phyloP scores from a whole-genome alignment of 768 basidiomycete species.

The Mycena rosella region DNA sequence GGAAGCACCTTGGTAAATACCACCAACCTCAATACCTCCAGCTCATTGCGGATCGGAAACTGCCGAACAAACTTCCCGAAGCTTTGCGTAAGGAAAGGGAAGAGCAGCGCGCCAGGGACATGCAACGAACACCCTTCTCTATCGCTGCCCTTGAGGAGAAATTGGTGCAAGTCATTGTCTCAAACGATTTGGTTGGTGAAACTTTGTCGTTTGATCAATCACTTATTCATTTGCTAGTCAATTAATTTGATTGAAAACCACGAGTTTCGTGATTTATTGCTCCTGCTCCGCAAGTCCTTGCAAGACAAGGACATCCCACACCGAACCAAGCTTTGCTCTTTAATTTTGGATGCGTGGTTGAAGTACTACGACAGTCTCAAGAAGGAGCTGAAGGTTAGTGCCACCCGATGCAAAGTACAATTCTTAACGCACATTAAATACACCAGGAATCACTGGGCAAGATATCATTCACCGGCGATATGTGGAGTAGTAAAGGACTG shows the following conservation, averaged over 20 bases:
- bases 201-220: slow-evolving; percentile 15
- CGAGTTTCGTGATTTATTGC: slow-evolving; percentile 43
- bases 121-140: slow-evolving; percentile 23
- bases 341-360: slow-evolving; percentile 41
- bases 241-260: slow-evolving; percentile 44
- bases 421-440: not conserved
- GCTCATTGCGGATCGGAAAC: slow-evolving; percentile 17
- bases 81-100: slow-evolving; percentile 17
- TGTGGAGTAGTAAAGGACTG: slow-evolving; percentile 25
- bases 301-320: slow-evolving; percentile 43
- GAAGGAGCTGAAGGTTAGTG: slow-evolving; percentile 40
- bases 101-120: slow-evolving; percentile 23
- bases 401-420: not conserved
- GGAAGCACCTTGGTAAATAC: slow-evolving; percentile 18
- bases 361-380: slow-evolving; percentile 41
- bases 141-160: slow-evolving; percentile 21
- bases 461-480: slow-evolving; percentile 22
- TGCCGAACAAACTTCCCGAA: slow-evolving; percentile 21
- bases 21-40: slow-evolving; percentile 15
- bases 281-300: slow-evolving; percentile 42
- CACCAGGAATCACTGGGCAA: slow-evolving; percentile 17
- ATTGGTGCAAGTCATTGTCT: slow-evolving; percentile 21
- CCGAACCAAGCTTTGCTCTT: slow-evolving; percentile 36
- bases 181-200: slow-evolving; percentile 22
- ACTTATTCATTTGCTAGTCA: slow-evolving; percentile 36